phyloP scores from a whole-genome alignment of 768 basidiomycete species.

The Porpolomopsis calyptriformis region DNA sequence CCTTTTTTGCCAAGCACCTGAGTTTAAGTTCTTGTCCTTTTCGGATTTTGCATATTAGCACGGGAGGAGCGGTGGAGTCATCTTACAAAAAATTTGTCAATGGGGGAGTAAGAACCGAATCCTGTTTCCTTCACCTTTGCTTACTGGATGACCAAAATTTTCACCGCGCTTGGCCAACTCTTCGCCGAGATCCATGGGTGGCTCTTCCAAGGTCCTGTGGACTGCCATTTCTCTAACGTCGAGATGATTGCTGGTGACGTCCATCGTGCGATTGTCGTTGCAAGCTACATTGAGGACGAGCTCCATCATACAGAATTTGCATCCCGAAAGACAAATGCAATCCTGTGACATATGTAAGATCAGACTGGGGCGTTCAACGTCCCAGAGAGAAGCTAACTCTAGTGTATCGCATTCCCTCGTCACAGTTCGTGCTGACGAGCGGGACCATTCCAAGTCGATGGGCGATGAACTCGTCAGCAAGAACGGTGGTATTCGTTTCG shows the following conservation, averaged over 20 bases:
- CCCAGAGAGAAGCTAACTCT: conserved; percentile 35
- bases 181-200: conserved; percentile 34
- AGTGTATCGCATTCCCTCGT: conserved; percentile 76
- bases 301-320: conserved; percentile 77
- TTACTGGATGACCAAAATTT: conserved; percentile 73
- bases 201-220: conserved; percentile 17
- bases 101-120: conserved; percentile 7
- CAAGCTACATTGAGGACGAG: conserved; percentile 72
- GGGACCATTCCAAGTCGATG: conserved; percentile 95
- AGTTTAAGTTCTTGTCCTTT: conserved; percentile 88
- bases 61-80: conserved; percentile 51
- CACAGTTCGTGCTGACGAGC: conserved; percentile 76
- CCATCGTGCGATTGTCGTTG: conserved; percentile 62
- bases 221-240: conserved; percentile 34
- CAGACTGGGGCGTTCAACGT: background rate
- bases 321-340: conserved; percentile 79
- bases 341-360: conserved; percentile 44
- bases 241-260: conserved; percentile 79
- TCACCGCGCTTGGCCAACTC: conserved; percentile 65
- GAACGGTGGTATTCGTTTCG: conserved; percentile 78
- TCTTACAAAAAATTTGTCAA: conserved; percentile 27
- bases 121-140: conserved; percentile 49
- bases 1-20: conserved; percentile 88
- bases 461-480: conserved; percentile 96
- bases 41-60: conserved; percentile 84